phyloP scores from a whole-genome alignment of 768 basidiomycete genomes.

The Tulasnella sp. region DNA sequence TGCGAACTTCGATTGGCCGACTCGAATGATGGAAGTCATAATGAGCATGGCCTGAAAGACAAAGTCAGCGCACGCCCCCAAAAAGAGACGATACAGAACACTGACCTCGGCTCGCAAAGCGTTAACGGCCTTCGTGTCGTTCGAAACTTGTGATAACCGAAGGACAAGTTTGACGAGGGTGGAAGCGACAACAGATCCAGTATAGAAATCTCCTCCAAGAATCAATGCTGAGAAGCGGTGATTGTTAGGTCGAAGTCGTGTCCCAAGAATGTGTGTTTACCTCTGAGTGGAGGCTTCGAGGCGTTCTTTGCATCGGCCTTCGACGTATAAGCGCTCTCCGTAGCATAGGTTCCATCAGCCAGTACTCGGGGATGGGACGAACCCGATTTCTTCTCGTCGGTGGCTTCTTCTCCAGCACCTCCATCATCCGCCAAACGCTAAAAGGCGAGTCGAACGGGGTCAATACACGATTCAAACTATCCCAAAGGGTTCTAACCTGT shows the following conservation, averaged over 20 bases:
- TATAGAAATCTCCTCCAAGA: slow-evolving; percentile 95
- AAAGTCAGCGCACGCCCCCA: neutral
- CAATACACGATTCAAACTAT: slow-evolving; percentile 21
- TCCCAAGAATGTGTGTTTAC: slow-evolving; percentile 35
- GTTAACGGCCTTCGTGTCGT: slow-evolving; percentile 54
- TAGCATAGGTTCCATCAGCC: slow-evolving; percentile 96
- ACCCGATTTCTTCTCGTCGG: slow-evolving; percentile 37
- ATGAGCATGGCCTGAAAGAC: slow-evolving; percentile 77
- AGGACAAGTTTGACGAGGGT: slow-evolving; percentile 88
- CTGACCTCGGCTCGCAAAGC: slow-evolving; percentile 76
- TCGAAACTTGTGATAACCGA: slow-evolving; percentile 47
- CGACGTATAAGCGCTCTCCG: slow-evolving; percentile 79
- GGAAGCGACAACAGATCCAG: slow-evolving; percentile 81
- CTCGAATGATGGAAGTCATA: slow-evolving; percentile 94
- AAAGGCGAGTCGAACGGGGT: neutral
- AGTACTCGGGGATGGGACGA: slow-evolving; percentile 64
- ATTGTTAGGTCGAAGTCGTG: neutral
- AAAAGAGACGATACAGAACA: neutral
- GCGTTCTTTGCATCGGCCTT: slow-evolving; percentile 68
- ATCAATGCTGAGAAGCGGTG: slow-evolving; percentile 53
- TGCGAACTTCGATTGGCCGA: slow-evolving; percentile 94
- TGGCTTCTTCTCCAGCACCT: slow-evolving; percentile 43
- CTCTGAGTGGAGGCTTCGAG: slow-evolving; percentile 81
- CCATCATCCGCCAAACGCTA: slow-evolving; percentile 61
- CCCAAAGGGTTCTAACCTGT: slow-evolving; percentile 38